Conservation (phyloP, 192 early-diverging fungal genomes). For the Kickxella alabastrina region DNA sequence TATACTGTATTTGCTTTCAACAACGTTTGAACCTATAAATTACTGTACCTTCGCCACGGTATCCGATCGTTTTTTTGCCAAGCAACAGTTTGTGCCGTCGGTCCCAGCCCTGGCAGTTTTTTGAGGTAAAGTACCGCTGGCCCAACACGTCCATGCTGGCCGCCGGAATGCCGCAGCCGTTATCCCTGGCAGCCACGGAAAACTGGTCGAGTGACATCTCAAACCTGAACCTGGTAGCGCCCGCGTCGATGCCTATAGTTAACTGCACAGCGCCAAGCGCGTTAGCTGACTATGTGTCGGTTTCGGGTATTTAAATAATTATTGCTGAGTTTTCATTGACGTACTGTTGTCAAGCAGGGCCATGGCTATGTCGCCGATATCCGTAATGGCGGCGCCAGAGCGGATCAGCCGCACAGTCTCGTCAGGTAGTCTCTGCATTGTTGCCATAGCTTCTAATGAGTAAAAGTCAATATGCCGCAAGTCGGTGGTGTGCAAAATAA, state of each 20-base stretch:
- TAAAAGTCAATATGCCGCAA: no score
- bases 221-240: conserved; percentile 23
- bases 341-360: conserved; percentile 40
- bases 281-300: no score
- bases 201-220: conserved; percentile 16
- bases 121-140: conserved; percentile 26
- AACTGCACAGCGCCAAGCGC: no score
- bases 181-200: conserved; percentile 20
- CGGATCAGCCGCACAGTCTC: conserved; percentile 14
- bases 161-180: conserved; percentile 26
- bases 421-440: conserved; percentile 9
- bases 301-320: no score
- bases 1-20: no score
- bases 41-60: conserved; percentile 33
- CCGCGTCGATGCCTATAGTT: conserved; percentile 34
- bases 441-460: no score
- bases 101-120: no score
- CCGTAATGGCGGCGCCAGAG: conserved; percentile 20
- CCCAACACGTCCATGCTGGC: conserved; percentile 16
- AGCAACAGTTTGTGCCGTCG: no score
- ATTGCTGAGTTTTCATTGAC: conserved; percentile 1
- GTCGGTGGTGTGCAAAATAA: no score
- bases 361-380: conserved; percentile 20
- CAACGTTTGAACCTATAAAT: no score
- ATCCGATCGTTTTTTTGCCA: conserved; percentile 17